phyloP scores from a whole-genome alignment of 176 grass and related monocot species.

The Paspalum vaginatum region DNA sequence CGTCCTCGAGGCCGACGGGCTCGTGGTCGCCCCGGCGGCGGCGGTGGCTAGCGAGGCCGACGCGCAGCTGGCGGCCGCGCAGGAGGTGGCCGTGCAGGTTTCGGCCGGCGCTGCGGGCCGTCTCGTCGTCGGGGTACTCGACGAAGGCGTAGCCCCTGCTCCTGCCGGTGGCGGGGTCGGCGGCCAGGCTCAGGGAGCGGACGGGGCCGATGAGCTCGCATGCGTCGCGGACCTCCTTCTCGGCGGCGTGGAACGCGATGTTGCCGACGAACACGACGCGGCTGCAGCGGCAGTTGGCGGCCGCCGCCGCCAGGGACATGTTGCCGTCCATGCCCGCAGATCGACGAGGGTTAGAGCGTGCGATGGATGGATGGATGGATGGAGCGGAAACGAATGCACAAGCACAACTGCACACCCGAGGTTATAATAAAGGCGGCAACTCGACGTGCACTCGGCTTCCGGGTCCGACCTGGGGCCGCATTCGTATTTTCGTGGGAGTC shows the following conservation, averaged over 20 bases:
- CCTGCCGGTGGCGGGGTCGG: conserved; percentile 17
- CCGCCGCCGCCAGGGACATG: neutral
- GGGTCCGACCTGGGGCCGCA: too few species aligned
- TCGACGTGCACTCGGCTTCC: too few species aligned
- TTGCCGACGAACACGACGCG: conserved; percentile 34
- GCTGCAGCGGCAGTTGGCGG: conserved; percentile 33
- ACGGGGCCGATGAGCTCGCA: conserved; percentile 32
- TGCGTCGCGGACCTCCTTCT: conserved; percentile 25
- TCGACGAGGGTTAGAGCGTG: too few species aligned
- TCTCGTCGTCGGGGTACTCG: conserved; percentile 43
- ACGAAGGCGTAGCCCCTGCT: conserved; percentile 41
- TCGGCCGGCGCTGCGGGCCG: conserved; percentile 37
- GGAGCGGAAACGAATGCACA: too few species aligned
- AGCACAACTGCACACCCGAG: too few species aligned
- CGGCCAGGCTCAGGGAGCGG: conserved; percentile 21
- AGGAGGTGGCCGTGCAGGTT: conserved; percentile 38
- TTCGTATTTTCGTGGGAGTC: too few species aligned
- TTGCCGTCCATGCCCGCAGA: neutral
- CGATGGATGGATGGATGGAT: neutral
- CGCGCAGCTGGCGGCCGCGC: conserved; percentile 28
- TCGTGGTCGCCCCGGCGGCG: neutral
- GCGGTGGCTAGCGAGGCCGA: conserved; percentile 2
- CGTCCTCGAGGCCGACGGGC: conserved; percentile 38
- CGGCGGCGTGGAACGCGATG: conserved; percentile 27
- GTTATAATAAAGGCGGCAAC: too few species aligned